Conservation (phyloP, 352 stramenopile genomes). For the Pythium plurisporium region DNA sequence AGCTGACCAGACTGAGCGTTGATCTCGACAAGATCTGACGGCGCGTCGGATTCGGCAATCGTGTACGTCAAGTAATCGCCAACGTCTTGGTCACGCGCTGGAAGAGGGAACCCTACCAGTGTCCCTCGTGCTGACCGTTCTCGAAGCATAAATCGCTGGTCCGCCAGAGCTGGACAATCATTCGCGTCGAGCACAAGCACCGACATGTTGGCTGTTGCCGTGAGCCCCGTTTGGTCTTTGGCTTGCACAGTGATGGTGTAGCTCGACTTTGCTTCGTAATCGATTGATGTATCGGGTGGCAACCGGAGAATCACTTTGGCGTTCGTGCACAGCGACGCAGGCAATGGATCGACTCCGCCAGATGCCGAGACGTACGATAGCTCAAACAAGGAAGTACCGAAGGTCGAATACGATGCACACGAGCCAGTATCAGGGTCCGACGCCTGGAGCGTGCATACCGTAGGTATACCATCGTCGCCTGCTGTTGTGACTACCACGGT, state of each 20-base stretch:
- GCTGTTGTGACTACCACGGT: constrained; percentile 23
- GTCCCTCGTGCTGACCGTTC: constrained; percentile 28
- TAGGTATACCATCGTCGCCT: constrained; percentile 1
- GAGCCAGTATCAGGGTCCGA: constrained; percentile 36
- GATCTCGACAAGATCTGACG: constrained; percentile 34
- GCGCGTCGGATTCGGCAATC: constrained; percentile 25
- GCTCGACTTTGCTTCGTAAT: constrained; percentile 35
- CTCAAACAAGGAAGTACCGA: constrained; percentile 10
- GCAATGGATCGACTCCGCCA: constrained; percentile 3
- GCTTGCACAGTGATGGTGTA: constrained; percentile 30
- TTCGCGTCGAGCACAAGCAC: constrained; percentile 46
- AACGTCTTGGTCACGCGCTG: constrained; percentile 46
- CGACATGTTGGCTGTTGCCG: constrained; percentile 18
- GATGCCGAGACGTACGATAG: constrained; percentile 11
- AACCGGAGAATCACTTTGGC: constrained; percentile 17
- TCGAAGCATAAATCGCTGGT: constrained; percentile 37
- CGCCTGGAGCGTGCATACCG: constrained; percentile 33
- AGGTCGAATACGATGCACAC: constrained; percentile 43
- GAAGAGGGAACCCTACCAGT: constrained; percentile 46
- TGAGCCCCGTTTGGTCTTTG: constrained; percentile 36
- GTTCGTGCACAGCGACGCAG: constrained; percentile 11
- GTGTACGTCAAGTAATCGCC: constrained; percentile 41
- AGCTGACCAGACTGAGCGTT: constrained; percentile 46
- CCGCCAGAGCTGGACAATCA: constrained; percentile 43
- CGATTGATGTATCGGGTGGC: neutral